phyloP scores from a whole-genome alignment of 2,329 filamentous ascomycete genomes.

The Aureobasidium subglaciale region DNA sequence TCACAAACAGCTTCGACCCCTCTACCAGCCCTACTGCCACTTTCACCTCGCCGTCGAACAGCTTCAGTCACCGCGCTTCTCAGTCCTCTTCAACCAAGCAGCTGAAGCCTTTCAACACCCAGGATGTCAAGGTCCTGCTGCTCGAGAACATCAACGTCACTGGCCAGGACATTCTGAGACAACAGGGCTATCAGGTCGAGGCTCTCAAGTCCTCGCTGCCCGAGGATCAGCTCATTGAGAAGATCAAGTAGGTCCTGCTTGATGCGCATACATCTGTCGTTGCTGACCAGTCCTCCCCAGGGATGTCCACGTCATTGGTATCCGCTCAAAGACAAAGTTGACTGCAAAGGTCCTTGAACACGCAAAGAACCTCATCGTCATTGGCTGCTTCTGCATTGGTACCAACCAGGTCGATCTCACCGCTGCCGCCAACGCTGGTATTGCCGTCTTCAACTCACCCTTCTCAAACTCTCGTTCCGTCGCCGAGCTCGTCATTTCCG shows the following conservation, averaged over 20 bases:
- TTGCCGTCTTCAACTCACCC: slow-evolving; percentile 97
- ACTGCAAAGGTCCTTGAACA: slow-evolving; percentile 75
- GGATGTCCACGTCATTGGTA: slow-evolving; percentile 94
- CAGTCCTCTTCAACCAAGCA: slow-evolving; percentile 55
- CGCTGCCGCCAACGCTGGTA: slow-evolving; percentile 74
- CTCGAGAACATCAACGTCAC: slow-evolving; percentile 94
- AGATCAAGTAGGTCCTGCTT: slow-evolving; percentile 61
- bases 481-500: slow-evolving; percentile 88
- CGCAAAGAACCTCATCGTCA: slow-evolving; percentile 88
- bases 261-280: neutral
- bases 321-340: slow-evolving; percentile 95
- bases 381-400: slow-evolving; percentile 98
- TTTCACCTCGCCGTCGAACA: slow-evolving; percentile 66
- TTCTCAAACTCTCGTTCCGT: slow-evolving; percentile 98
- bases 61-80: slow-evolving; percentile 37
- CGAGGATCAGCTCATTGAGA: slow-evolving; percentile 91
- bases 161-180: slow-evolving; percentile 71
- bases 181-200: slow-evolving; percentile 95
- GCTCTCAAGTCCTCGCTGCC: slow-evolving; percentile 79
- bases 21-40: slow-evolving; percentile 53
- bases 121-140: slow-evolving; percentile 92
- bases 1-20: slow-evolving; percentile 30
- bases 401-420: slow-evolving; percentile 91
- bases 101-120: slow-evolving; percentile 89
- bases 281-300: slow-evolving; percentile 39